Evolutionary conservation across 2,329 filamentous ascomycete genomes (phyloP).

Genomic region (Nemania diffusa): DNA sequence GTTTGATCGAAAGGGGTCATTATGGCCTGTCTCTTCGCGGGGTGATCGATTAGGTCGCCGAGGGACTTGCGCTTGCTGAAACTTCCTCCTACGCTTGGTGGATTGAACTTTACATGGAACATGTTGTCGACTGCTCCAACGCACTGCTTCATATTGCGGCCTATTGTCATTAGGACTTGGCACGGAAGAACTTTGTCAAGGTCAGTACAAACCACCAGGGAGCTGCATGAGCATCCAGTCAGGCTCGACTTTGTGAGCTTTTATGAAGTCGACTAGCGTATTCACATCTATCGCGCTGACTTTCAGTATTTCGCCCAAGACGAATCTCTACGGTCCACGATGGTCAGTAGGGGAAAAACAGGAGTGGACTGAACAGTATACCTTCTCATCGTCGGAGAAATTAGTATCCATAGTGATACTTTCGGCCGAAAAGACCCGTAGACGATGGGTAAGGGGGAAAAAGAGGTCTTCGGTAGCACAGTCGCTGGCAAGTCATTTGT

Average conservation of each 20-base stretch:
- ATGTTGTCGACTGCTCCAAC: constrained; percentile 54
- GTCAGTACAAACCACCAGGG: constrained; percentile 54
- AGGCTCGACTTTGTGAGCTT: constrained; percentile 53
- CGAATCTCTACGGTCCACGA: constrained; percentile 59
- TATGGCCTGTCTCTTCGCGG: constrained; percentile 50
- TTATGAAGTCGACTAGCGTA: constrained; percentile 60
- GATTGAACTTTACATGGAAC: constrained; percentile 50
- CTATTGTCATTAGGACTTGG: constrained; percentile 49
- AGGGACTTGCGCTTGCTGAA: constrained; percentile 52
- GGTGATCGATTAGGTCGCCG: constrained; percentile 49
- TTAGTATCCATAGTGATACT: constrained; percentile 55
- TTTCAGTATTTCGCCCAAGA: constrained; percentile 69
- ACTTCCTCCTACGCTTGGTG: constrained; percentile 41
- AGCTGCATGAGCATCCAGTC: constrained; percentile 62
- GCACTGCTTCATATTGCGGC: constrained; percentile 61
- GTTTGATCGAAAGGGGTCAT: constrained; percentile 45
- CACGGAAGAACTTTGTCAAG: constrained; percentile 31
- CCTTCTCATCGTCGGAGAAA: constrained; percentile 65
- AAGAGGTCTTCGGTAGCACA: constrained; percentile 44
- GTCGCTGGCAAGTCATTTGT: constrained; percentile 51
- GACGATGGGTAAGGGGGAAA: constrained; percentile 43
- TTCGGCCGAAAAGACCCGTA: constrained; percentile 39
- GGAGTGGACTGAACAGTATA: constrained; percentile 47
- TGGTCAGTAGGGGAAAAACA: constrained; percentile 38
- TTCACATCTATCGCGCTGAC: constrained; percentile 61